A percentile compares a stretch with the other conserved stretches of the same genome.
These are phyloP conservation scores for Coemansia sp. DNA, from an alignment of 192 early-diverging fungal genomes.

Conservation along the genomic window DNA sequence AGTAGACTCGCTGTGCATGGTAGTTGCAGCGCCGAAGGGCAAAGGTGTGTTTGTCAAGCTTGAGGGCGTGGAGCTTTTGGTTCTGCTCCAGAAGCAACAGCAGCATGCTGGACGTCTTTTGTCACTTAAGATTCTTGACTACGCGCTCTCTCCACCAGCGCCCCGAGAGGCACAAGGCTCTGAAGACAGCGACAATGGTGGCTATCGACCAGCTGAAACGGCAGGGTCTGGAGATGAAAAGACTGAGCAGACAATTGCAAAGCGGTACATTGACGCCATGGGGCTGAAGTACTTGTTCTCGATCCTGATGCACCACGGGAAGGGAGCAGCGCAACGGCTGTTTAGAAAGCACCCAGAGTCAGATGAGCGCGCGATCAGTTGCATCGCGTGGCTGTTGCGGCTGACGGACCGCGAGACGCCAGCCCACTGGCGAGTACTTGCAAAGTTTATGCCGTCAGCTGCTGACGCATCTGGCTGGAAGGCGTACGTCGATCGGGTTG, in stretches of 20 bases:
- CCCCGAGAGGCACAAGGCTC: neutral
- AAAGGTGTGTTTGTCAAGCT: slow-evolving; percentile 75
- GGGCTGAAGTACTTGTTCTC: slow-evolving; percentile 87
- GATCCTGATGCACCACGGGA: slow-evolving; percentile 75
- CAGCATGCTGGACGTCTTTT: slow-evolving; percentile 73
- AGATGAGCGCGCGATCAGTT: slow-evolving; percentile 85
- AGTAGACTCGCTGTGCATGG: slow-evolving; percentile 77
- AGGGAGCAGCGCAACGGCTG: slow-evolving; percentile 72
- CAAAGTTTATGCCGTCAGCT: slow-evolving; percentile 69
- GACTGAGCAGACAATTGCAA: slow-evolving; percentile 59
- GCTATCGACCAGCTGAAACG: neutral
- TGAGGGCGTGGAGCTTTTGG: slow-evolving; percentile 91
- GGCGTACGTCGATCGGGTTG: slow-evolving; percentile 79
- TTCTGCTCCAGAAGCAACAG: slow-evolving; percentile 86
- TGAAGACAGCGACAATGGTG: neutral
- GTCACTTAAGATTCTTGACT: slow-evolving; percentile 85
- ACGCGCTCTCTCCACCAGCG: slow-evolving; percentile 61
- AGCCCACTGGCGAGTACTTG: slow-evolving; percentile 67
- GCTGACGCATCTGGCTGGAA: slow-evolving; percentile 63
- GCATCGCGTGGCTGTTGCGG: slow-evolving; percentile 77
- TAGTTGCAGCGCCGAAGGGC: slow-evolving; percentile 65
- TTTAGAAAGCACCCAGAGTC: slow-evolving; percentile 76
- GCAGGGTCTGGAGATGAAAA: slow-evolving; percentile 10
- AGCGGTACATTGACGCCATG: slow-evolving; percentile 74
- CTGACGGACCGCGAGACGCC: slow-evolving; percentile 61